Percentiles rank a stretch among this genome's conserved stretches.
phyloP scores from a whole-genome alignment of 768 basidiomycete species.

The Rhizopogon vesiculosus region DNA sequence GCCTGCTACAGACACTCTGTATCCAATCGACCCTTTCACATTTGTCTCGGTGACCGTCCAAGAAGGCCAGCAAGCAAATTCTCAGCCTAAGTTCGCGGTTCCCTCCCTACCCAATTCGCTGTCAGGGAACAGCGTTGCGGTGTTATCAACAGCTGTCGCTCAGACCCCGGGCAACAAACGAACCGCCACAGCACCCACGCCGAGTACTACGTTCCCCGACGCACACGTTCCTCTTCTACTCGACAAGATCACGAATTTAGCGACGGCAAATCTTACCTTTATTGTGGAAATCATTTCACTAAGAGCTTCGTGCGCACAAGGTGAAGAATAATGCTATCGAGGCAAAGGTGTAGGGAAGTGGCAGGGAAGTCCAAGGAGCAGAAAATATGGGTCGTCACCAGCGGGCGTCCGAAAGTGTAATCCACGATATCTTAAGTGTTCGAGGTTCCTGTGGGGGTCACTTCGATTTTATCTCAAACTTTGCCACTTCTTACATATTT shows the following conservation, averaged over 20 bases:
- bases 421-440: no score
- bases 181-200: constrained; percentile 15
- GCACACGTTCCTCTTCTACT: constrained; percentile 39
- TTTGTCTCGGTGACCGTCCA: constrained; percentile 52
- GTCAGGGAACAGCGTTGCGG: constrained; percentile 11
- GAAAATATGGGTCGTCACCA: constrained; percentile 71
- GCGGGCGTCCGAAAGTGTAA: background rate
- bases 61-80: constrained; percentile 19
- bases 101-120: constrained; percentile 27
- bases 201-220: constrained; percentile 69
- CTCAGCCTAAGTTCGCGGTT: constrained; percentile 38
- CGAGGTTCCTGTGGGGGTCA: no score
- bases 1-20: constrained; percentile 54
- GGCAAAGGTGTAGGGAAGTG: constrained; percentile 72
- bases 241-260: no score
- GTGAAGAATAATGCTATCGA: constrained; percentile 79
- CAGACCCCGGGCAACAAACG: constrained; percentile 22
- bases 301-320: no score
- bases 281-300: no score
- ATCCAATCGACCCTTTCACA: constrained; percentile 69
- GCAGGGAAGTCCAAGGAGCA: constrained; percentile 69
- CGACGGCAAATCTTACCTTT: no score
- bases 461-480: no score
- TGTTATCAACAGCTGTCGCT: constrained; percentile 10
- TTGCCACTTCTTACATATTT: no score